Conservation (phyloP, 345 rosid species). For the Brassica incana region DNA sequence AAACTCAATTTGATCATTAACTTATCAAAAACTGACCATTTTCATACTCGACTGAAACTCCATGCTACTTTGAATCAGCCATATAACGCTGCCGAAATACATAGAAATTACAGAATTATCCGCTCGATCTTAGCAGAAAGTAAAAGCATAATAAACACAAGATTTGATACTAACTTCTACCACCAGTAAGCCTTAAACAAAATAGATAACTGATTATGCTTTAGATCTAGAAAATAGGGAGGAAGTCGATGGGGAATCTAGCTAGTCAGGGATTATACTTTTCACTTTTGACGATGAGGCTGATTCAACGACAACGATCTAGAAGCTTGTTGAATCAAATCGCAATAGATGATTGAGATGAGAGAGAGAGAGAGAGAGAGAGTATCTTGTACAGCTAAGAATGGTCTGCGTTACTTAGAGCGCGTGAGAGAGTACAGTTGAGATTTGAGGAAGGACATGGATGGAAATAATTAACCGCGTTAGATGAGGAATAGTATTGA, state of each 20-base stretch:
- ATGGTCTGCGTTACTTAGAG: constrained; percentile 25
- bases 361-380: constrained; percentile 16
- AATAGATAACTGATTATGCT: neutral
- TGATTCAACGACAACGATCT: constrained; percentile 15
- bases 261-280: neutral
- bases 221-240: constrained; percentile 20
- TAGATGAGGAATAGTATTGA: constrained; percentile 21
- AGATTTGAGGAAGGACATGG: constrained; percentile 25
- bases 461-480: constrained; percentile 37
- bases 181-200: neutral
- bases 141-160: constrained; percentile 7
- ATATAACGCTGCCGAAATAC: neutral
- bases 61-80: neutral
- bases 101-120: neutral
- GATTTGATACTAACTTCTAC: constrained; percentile 6
- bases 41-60: neutral
- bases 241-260: neutral
- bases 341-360: neutral
- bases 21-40: neutral
- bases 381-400: constrained; percentile 39
- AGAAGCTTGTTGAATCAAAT: constrained; percentile 15
- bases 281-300: neutral
- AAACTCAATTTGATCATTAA: neutral
- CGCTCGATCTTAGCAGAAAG: constrained; percentile 5
- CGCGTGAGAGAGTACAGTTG: constrained; percentile 20